A percentile compares a stretch with the other conserved stretches of the same genome.
Conservation (phyloP, 2,329 filamentous ascomycete species). For the Aspergillus unguis region DNA sequence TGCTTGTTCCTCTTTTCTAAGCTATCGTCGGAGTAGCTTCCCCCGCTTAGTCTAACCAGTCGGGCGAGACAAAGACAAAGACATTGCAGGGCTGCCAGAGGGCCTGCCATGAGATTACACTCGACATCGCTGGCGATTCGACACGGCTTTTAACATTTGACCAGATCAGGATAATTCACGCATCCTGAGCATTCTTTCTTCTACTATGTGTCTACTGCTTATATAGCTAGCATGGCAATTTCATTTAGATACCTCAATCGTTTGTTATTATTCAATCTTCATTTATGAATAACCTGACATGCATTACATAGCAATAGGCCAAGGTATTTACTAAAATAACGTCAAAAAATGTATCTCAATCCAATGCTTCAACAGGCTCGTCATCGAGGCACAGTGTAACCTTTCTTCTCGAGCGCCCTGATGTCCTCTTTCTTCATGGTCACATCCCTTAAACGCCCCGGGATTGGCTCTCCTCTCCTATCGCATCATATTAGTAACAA, state of each 20-base stretch:
- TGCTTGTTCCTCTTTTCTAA: slow-evolving; percentile 5
- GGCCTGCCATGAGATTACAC: background rate
- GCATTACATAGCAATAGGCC: background rate
- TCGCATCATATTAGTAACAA: background rate
- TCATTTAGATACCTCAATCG: slow-evolving; percentile 1
- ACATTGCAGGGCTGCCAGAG: background rate
- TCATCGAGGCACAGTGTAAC: slow-evolving; percentile 9
- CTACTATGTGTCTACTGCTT: background rate
- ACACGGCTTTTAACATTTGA: background rate
- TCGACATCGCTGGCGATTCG: slow-evolving; percentile 5
- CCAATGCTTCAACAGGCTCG: background rate
- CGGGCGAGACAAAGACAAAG: background rate
- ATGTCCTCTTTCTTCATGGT: slow-evolving; percentile 30
- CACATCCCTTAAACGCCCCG: slow-evolving; percentile 45
- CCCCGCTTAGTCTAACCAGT: too few relatives aligned
- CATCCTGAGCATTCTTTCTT: background rate
- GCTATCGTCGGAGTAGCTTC: too few relatives aligned
- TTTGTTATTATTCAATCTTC: background rate
- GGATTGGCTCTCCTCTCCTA: slow-evolving; percentile 35
- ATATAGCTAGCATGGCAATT: background rate
- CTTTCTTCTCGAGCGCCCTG: slow-evolving; percentile 9
- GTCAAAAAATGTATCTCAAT: background rate
- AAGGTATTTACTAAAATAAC: background rate
- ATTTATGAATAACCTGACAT: background rate
- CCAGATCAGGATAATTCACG: background rate